Conservation (phyloP, 2,329 filamentous ascomycete species). For the Spiromastix sp. region DNA sequence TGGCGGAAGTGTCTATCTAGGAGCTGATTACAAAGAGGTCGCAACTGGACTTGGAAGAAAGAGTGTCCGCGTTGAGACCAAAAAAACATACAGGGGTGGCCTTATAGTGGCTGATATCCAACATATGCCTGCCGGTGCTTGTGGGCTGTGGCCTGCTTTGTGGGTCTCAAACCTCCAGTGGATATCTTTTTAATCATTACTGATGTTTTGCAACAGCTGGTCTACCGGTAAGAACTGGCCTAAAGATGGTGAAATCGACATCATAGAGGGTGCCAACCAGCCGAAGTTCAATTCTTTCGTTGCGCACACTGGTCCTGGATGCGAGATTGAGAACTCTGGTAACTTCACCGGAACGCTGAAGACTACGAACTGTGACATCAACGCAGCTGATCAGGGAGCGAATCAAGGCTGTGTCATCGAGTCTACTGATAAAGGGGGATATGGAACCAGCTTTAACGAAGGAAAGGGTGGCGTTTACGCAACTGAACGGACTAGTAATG, state of each 20-base stretch:
- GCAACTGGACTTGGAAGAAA: constrained; percentile 51
- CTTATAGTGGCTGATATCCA: constrained; percentile 61
- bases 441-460: constrained; percentile 61
- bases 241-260: constrained; percentile 62
- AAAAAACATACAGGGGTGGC: constrained; percentile 52
- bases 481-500: constrained; percentile 61
- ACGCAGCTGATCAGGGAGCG: constrained; percentile 30
- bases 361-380: constrained; percentile 48
- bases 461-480: constrained; percentile 61
- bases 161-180: no score
- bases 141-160: constrained; percentile 63
- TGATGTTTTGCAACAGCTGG: no score
- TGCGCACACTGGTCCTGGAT: constrained; percentile 55
- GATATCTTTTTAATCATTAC: no score
- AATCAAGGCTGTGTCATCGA: constrained; percentile 51
- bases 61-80: constrained; percentile 62
- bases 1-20: constrained; percentile 53
- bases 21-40: constrained; percentile 48
- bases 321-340: constrained; percentile 44
- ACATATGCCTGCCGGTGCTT: constrained; percentile 62
- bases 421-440: constrained; percentile 42
- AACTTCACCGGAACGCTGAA: constrained; percentile 38
- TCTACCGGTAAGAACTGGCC: constrained; percentile 61
- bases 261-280: constrained; percentile 66
- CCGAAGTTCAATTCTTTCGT: constrained; percentile 52